Conservation (phyloP, 495 filamentous ascomycete genomes). For the Rusavskia elegans region DNA sequence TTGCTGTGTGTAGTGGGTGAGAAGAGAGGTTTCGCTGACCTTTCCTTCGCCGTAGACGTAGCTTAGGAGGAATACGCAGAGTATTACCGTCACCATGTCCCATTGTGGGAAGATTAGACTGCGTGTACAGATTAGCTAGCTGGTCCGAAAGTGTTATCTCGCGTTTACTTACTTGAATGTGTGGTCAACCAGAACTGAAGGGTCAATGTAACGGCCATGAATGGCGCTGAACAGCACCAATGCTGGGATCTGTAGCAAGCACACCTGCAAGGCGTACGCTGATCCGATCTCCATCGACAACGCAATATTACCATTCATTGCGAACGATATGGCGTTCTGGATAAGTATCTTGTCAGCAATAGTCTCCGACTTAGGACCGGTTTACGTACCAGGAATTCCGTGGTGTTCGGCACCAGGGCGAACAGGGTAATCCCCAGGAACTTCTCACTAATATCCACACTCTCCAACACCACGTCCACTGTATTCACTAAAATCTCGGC, state of each 20-base stretch:
- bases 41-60: slow-evolving; percentile 99
- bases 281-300: slow-evolving; percentile 98
- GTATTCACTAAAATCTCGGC: slow-evolving; percentile 95
- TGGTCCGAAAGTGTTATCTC: neutral
- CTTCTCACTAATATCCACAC: slow-evolving; percentile 87
- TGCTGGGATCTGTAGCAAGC: slow-evolving; percentile 88
- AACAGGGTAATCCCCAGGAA: slow-evolving; percentile 97
- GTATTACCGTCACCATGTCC: slow-evolving; percentile 96
- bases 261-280: slow-evolving; percentile 93
- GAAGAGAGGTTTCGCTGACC: slow-evolving; percentile 7
- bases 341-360: neutral
- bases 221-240: slow-evolving; percentile 82
- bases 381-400: slow-evolving; percentile 74
- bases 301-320: slow-evolving; percentile 99
- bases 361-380: neutral
- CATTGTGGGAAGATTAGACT: slow-evolving; percentile 95
- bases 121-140: slow-evolving; percentile 6
- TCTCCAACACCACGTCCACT: slow-evolving; percentile 82
- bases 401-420: slow-evolving; percentile 93
- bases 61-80: slow-evolving; percentile 92
- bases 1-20: too few species aligned
- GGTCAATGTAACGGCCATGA: slow-evolving; percentile 30
- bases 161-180: slow-evolving; percentile 51
- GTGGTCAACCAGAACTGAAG: slow-evolving; percentile 47
- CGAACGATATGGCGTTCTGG: slow-evolving; percentile 96